Percentiles rank a stretch among this genome's conserved stretches.
These are phyloP conservation scores for Myriosclerotinia curreyana DNA, from an alignment of 2,329 filamentous ascomycete genomes.

Conservation along the genomic window DNA sequence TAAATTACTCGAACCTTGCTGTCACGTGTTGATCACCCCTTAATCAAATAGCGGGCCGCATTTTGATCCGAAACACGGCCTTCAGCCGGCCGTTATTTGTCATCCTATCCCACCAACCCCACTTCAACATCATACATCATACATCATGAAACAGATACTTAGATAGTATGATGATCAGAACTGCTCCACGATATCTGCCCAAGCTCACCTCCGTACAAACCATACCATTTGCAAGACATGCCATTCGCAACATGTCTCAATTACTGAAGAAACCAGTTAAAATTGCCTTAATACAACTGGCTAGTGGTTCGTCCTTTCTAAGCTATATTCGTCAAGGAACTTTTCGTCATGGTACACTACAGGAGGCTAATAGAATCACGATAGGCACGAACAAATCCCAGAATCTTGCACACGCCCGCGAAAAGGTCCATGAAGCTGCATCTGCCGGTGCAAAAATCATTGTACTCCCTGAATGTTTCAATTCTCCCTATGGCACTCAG, in stretches of 20 bases:
- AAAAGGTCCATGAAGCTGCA: conserved; percentile 80
- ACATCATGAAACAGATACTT: not conserved
- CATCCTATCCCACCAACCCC: not conserved
- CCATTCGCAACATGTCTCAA: conserved; percentile 33
- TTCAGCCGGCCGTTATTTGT: not conserved
- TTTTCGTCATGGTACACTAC: conserved; percentile 28
- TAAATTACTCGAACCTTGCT: conserved; percentile 1
- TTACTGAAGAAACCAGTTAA: conserved; percentile 74
- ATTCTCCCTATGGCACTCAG: conserved; percentile 89
- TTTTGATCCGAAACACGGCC: no score
- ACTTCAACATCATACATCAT: not conserved
- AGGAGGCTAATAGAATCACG: conserved; percentile 28
- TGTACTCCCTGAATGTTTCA: conserved; percentile 97
- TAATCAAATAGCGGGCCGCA: no score
- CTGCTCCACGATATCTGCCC: conserved; percentile 6
- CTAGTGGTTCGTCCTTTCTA: conserved; percentile 53
- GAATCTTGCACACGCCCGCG: conserved; percentile 78
- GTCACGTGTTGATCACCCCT: not conserved
- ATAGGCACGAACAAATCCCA: conserved; percentile 73
- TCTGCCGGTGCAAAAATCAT: conserved; percentile 75
- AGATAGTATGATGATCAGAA: conserved; percentile 12
- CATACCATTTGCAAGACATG: conserved; percentile 15
- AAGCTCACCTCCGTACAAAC: conserved; percentile 22
- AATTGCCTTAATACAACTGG: conserved; percentile 77
- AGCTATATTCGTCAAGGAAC: conserved; percentile 22